Conservation (phyloP, 73 alveolate genomes). For the Loxodes magnus region DNA sequence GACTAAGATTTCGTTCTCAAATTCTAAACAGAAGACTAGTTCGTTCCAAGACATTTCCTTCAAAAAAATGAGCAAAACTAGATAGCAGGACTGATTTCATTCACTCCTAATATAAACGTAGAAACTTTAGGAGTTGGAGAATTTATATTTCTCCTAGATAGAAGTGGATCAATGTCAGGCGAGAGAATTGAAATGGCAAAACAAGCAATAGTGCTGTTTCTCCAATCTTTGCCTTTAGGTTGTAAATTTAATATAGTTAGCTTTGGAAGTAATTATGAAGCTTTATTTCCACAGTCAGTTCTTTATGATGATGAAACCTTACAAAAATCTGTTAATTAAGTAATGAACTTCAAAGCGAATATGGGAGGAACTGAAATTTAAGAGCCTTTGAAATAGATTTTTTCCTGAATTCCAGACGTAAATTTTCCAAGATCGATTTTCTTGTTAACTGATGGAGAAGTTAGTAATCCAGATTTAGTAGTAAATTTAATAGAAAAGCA, state of each 20-base stretch:
- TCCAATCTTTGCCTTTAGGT: conserved; percentile 54
- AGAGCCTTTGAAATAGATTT: conserved; percentile 56
- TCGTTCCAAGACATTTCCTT: no score
- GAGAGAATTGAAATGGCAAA: conserved; percentile 44
- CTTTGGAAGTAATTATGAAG: conserved; percentile 38
- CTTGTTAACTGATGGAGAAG: conserved; percentile 94
- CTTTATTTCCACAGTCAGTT: conserved; percentile 33
- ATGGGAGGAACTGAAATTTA: conserved; percentile 87
- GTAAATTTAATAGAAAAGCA: conserved; percentile 28
- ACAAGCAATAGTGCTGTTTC: conserved; percentile 54
- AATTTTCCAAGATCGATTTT: conserved; percentile 55
- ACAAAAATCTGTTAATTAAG: conserved; percentile 14
- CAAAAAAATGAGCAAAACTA: no score
- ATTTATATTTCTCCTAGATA: conserved; percentile 58
- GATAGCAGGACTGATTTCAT: no score
- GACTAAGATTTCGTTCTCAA: no score
- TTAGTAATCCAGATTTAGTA: conserved; percentile 45
- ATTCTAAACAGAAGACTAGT: no score
- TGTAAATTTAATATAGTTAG: conserved; percentile 54
- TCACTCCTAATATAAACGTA: no score
- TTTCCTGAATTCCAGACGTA: conserved; percentile 8
- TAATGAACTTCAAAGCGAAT: conserved; percentile 25
- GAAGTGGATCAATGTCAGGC: conserved; percentile 80
- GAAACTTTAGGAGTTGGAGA: no score
- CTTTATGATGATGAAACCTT: conserved; percentile 34